These are phyloP conservation scores for Penicillium diatomitis DNA, from an alignment of 495 filamentous ascomycete species.

Conservation along the genomic window DNA sequence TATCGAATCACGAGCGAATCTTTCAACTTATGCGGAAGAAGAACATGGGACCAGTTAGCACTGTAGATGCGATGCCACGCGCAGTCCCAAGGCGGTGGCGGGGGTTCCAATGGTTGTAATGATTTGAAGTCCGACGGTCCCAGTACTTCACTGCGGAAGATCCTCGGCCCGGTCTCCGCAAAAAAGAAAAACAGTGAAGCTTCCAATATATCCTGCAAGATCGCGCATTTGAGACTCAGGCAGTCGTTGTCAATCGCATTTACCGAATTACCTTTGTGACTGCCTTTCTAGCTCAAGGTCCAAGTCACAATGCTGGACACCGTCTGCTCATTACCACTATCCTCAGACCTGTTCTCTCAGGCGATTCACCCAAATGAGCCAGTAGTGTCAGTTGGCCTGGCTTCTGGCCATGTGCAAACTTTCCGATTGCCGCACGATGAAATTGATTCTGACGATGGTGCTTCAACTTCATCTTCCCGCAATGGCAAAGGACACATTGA, in stretches of 20 bases:
- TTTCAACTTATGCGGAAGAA: too few relatives aligned
- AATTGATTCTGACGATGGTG: constrained; percentile 37
- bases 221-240: not conserved
- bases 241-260: not conserved
- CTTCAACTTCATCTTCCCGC: constrained; percentile 29
- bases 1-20: too few relatives aligned
- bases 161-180: constrained; percentile 6
- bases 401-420: constrained; percentile 76
- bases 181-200: constrained; percentile 10
- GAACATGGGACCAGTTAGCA: too few relatives aligned
- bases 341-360: constrained; percentile 82
- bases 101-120: too few relatives aligned
- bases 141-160: constrained; percentile 2
- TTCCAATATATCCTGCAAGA: constrained; percentile 3
- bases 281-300: not conserved
- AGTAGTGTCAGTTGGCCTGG: constrained; percentile 75
- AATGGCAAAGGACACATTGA: constrained; percentile 69
- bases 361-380: constrained; percentile 76
- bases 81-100: too few relatives aligned
- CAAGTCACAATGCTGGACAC: constrained; percentile 62
- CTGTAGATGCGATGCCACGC: too few relatives aligned
- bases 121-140: too few relatives aligned
- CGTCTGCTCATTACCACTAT: constrained; percentile 78
- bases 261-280: not conserved
- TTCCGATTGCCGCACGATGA: constrained; percentile 62